Conservation (phyloP, 129 eudicot species). For the Artemisia annua region DNA sequence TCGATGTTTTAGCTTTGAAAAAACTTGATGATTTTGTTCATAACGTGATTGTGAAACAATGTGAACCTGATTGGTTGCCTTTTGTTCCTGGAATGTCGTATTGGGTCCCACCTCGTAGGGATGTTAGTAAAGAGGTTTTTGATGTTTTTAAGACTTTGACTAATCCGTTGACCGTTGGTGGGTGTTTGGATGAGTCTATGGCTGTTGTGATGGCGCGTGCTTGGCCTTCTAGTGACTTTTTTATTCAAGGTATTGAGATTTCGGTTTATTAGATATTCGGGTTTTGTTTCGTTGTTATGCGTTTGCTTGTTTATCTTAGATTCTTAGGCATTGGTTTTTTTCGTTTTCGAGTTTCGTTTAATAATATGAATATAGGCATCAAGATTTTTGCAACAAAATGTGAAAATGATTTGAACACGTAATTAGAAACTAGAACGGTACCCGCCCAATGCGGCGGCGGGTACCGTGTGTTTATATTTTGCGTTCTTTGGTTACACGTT, state of each 20-base stretch:
- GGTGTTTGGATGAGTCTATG: constrained; percentile 6
- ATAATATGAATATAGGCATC: no score
- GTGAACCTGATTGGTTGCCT: constrained; percentile 38
- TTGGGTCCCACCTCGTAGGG: background rate
- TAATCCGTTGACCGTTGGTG: constrained; percentile 14
- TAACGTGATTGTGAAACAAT: constrained; percentile 19
- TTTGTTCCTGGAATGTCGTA: constrained; percentile 33
- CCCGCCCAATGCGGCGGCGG: no score
- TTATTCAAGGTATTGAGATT: constrained; percentile 22
- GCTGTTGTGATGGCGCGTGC: constrained; percentile 26
- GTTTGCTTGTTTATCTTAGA: no score
- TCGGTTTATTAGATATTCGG: no score
- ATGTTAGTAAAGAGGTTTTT: background rate
- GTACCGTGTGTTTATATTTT: no score
- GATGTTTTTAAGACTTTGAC: constrained; percentile 7
- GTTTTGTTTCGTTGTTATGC: no score
- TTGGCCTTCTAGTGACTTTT: constrained; percentile 42
- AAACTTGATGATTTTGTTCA: constrained; percentile 17
- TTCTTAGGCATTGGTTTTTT: no score
- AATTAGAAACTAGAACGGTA: no score
- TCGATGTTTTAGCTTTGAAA: constrained; percentile 20
- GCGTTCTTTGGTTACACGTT: no score
- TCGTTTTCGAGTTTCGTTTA: no score
- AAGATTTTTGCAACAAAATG: no score
- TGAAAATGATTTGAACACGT: no score